phyloP scores from a whole-genome alignment of 345 rosid genomes.

The Psidium guajava region DNA sequence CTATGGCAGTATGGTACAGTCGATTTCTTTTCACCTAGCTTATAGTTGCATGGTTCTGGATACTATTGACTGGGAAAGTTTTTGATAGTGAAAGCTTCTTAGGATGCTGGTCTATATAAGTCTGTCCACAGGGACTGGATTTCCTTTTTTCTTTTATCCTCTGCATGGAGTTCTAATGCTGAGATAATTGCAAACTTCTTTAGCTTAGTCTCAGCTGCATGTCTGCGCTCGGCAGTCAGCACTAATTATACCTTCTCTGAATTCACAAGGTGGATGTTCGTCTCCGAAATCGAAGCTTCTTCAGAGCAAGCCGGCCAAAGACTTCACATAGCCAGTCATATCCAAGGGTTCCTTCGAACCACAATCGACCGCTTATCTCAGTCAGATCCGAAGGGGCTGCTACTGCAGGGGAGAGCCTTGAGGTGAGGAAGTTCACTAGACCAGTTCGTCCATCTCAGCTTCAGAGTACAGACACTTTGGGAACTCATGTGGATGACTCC shows the following conservation, averaged over 20 bases:
- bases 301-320: slow-evolving; percentile 10
- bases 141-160: background rate
- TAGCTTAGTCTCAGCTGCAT: background rate
- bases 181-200: background rate
- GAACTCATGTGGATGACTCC: slow-evolving; percentile 6
- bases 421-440: slow-evolving; percentile 1
- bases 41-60: background rate
- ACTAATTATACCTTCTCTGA: background rate
- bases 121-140: background rate
- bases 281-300: slow-evolving; percentile 24
- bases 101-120: background rate
- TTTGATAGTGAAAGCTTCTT: background rate
- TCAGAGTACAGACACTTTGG: slow-evolving; percentile 3
- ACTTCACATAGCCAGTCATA: slow-evolving; percentile 27
- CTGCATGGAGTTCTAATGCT: background rate
- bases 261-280: slow-evolving; percentile 35
- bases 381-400: slow-evolving; percentile 52
- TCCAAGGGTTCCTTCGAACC: slow-evolving; percentile 19
- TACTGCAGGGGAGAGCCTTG: slow-evolving; percentile 18
- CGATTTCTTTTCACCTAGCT: background rate
- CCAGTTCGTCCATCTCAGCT: background rate
- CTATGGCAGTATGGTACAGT: slow-evolving; percentile 72
- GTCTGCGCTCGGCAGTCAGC: background rate
- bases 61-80: background rate
- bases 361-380: slow-evolving; percentile 15